Evolutionary conservation across 495 filamentous ascomycete genomes (phyloP), one percentile per base, ranked within the genome.

Genomic region (Astrocystis sublimbata): DNA sequence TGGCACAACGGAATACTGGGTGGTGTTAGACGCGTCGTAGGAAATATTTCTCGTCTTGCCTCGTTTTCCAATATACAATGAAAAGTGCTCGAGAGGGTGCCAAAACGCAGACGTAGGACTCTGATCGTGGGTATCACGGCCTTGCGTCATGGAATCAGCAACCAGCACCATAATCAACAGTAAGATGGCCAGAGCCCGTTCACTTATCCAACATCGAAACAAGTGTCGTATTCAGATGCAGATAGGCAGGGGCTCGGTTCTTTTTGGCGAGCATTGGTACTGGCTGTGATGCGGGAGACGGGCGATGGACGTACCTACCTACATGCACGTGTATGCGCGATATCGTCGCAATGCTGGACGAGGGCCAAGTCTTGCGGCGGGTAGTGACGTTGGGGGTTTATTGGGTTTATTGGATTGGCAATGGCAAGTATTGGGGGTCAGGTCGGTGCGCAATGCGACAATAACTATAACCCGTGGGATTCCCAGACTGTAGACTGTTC

Each of bases 91-190:
- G 30, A 49, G 1, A 30, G 46, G 7, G 10, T 3, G 24, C 6
- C 2, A 30, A 56, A 50, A 56, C 19, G 52, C 42, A 38, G 52
- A 42, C 24, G n/a, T 55, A 38, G 52, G 52, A 55, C 24, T 55
- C 23, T 24, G 36, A 21, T 42, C 30, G 28, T 17, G 52, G 35
- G 19, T 54, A 38, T 19, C 12, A 26, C 24, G 24, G 19, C 42
- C 52, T 42, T 38, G 52, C 15, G 36, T 28, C 15, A 12, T 58
- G 13, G 43, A 59, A 45, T 41, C 57, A 59, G 36, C 57, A 41
- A 28, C 40, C 21, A 31, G 12, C 8, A 28, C 9, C 19, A n/a
- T 7, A 30, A 19, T 31, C 56, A 33, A 59, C 31, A 33, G 50
- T 35, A 15, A 19, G 30, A 35, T 36, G 28, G 31, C 4, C 10